Evolutionary conservation across 495 filamentous ascomycete genomes (phyloP), one percentile per base, ranked within the genome.

Genomic region (Margaritispora aquatica): DNA sequence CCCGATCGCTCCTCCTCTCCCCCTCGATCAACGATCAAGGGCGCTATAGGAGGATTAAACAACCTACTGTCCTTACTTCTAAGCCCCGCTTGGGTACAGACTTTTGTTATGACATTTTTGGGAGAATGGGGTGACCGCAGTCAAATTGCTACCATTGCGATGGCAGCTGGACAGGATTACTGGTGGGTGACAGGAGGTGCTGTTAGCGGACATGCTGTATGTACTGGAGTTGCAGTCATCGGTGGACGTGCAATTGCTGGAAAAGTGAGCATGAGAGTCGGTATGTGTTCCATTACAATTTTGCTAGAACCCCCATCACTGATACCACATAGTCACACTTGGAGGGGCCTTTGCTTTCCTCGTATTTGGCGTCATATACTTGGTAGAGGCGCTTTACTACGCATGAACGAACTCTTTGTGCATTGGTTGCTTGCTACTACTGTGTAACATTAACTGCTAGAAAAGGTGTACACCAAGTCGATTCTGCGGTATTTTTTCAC

Each of bases 91-190:
- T 98, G 94, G 94, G 94, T 98, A 15, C 94, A 98, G 72, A 98
- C 95, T 4, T 98, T 98, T 70, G 84, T 92, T 61, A 98, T 98
- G 94, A 98, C 94, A 2, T 98, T 98, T 74, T 75, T 98, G 26
- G 94, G 94, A 10, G 94, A 98, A 71, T 97, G 95, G 94, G 94
- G 94, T 50, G 94, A 98, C 68, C 85, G 94, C 60, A 95, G 89
- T 68, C 94, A 98, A 72, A 98, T 98, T 68, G 95, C 94, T 17
- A 98, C 94, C 5, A 96, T 98, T 68, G 94, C 94, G 38, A 98
- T 98, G 94, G 95, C 94, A 49, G 94, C 94, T 10, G 94, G 94
- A 2, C 89, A 95, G 74, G 95, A 97, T 69, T 97, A 97, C 69
- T 97, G 92, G 94, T 97, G 92, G 90, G 94, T 98, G 17, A 96